Base-by-base conservation (phyloP, 169 alveolate species). In the Eimeria zaria region DNA sequence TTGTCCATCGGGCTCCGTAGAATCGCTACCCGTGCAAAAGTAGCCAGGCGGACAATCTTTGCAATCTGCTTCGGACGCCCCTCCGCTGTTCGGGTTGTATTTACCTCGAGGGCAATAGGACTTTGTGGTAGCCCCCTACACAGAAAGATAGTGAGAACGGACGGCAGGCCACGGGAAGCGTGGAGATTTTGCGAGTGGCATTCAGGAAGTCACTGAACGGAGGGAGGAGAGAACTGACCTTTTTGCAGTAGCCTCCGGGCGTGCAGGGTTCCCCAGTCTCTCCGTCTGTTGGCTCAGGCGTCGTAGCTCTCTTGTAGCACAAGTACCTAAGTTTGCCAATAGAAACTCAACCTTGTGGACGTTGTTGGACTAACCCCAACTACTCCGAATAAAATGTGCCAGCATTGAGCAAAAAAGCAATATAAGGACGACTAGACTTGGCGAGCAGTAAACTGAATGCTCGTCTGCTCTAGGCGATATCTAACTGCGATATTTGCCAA, bases 91-190 rank as follows among this genome's bases (percentile, higher is more conserved):
- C 27, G 93, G 93, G 62, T 85, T 85, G 80, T 85, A 85, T 44
- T 16, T 60, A n/a, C 93, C 93, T 39, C 67, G 48, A 12, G 93
- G 93, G 53, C 93, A 85, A 41, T 85, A 85, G 46, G 93, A 85
- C 93, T 85, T 85, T 62, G 93, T 85, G n/a, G 93, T 85, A 58
- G 93, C 93, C 93, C 93, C 93, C 93, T 85, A 30, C 51, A 27
- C 30, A 58, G 22, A 12, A 5, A 51, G 30, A 48, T 33, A 51
- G 27, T 14, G 22, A 76, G 51, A 18, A 69, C 33, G n/a, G 80
- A 69, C 3, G n/a, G 24, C 24, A 30, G 44, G 39, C 30, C 11
- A 12, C 46, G 36, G 0, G 51, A 33, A 8, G 22, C 76, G n/a
- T 12, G 0, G n/a, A 12, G 80, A 12, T 30, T 14, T 8, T 7